A percentile compares a stretch with the other conserved stretches of the same genome.
Conservation (phyloP, 306 rosid genomes). For the Coriaria nepalensis region DNA sequence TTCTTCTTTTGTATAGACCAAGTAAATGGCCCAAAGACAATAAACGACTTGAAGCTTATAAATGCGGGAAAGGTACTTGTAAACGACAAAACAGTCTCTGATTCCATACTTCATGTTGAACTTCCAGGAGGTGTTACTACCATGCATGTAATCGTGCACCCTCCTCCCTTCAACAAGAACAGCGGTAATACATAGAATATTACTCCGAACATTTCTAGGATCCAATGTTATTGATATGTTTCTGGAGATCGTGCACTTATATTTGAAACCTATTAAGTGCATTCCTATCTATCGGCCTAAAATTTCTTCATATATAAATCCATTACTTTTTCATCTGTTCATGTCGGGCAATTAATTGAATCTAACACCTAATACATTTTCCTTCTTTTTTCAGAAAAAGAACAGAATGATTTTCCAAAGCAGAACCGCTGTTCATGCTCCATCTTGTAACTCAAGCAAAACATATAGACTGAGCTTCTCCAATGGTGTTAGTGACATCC, state of each 20-base stretch:
- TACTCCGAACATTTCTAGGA: too few species aligned
- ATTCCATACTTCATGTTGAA: slow-evolving; percentile 82
- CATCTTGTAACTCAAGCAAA: slow-evolving; percentile 20
- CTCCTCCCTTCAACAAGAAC: slow-evolving; percentile 17
- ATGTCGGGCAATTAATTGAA: too few species aligned
- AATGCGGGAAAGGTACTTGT: slow-evolving; percentile 89
- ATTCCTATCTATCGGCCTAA: too few species aligned
- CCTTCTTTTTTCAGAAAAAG: slow-evolving; percentile 17
- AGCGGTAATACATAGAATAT: too few species aligned
- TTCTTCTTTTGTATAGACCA: slow-evolving; percentile 40
- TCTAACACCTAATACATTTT: not conserved
- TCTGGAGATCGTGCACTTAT: too few species aligned
- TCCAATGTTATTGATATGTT: too few species aligned
- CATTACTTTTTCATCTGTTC: too few species aligned
- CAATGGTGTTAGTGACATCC: not conserved
- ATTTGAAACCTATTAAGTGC: too few species aligned
- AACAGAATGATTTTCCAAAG: slow-evolving; percentile 18
- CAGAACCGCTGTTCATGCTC: slow-evolving; percentile 24
- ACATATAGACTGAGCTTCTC: not conserved
- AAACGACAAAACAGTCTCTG: slow-evolving; percentile 89
- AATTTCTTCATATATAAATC: too few species aligned
- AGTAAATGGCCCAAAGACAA: slow-evolving; percentile 71
- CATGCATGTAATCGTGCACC: slow-evolving; percentile 73
- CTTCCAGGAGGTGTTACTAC: slow-evolving; percentile 47
- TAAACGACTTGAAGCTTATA: slow-evolving; percentile 90